phyloP scores from a whole-genome alignment of 305 asterid genomes.

The Solanum hybrid region DNA sequence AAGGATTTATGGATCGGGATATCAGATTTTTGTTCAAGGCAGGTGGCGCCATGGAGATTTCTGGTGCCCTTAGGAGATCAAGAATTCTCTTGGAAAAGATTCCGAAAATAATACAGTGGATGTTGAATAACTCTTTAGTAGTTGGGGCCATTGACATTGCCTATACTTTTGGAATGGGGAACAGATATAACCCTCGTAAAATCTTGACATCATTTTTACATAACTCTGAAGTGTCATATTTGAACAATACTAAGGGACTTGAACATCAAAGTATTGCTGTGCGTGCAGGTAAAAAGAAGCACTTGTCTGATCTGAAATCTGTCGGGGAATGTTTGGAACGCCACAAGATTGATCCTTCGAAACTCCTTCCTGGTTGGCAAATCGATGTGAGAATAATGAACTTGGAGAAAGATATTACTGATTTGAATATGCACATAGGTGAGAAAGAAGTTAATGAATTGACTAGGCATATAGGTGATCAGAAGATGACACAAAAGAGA shows the following conservation, averaged over 20 bases:
- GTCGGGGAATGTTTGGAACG: conserved; percentile 40
- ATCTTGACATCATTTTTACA: conserved; percentile 44
- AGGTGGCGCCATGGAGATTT: conserved; percentile 44
- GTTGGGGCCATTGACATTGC: conserved; percentile 59
- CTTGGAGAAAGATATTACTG: conserved; percentile 42
- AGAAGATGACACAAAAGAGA: conserved; percentile 32
- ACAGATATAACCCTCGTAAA: conserved; percentile 38
- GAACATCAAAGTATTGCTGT: conserved; percentile 4
- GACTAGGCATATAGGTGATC: background rate
- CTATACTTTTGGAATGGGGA: conserved; percentile 53
- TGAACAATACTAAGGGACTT: conserved; percentile 20
- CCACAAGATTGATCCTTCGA: conserved; percentile 46
- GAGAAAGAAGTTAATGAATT: conserved; percentile 9
- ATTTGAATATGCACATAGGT: conserved; percentile 19
- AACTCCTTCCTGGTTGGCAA: conserved; percentile 68
- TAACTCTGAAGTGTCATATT: conserved; percentile 32
- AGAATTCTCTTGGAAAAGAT: conserved; percentile 37
- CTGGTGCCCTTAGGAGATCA: conserved; percentile 39
- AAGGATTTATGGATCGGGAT: conserved; percentile 39
- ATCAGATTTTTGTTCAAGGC: conserved; percentile 46
- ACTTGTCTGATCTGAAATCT: conserved; percentile 39
- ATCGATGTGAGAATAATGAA: conserved; percentile 32
- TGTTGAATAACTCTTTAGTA: conserved; percentile 47
- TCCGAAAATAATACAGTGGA: conserved; percentile 42
- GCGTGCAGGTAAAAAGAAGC: conserved; percentile 53